Conservation (phyloP, 352 stramenopile genomes). For the Globisporangium radiosum region DNA sequence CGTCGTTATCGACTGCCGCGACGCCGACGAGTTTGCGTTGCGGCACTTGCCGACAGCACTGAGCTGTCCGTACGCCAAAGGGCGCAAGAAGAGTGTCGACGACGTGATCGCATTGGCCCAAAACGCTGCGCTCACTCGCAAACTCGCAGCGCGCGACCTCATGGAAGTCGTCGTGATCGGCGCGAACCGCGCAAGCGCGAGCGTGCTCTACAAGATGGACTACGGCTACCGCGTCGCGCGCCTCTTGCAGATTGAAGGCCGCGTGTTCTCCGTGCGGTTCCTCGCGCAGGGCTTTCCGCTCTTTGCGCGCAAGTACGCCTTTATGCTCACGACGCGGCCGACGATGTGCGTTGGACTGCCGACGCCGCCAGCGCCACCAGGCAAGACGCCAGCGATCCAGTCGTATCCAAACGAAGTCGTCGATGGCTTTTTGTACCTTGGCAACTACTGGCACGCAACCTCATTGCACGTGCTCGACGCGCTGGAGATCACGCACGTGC, state of each 20-base stretch:
- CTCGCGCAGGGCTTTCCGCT: constrained; percentile 52
- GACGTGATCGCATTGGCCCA: constrained; percentile 35
- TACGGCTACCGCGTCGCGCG: constrained; percentile 63
- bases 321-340: constrained; percentile 33
- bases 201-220: constrained; percentile 54
- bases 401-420: constrained; percentile 74
- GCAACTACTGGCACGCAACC: constrained; percentile 81
- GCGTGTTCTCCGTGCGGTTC: constrained; percentile 70
- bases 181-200: constrained; percentile 28
- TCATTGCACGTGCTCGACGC: constrained; percentile 40
- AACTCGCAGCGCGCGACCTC: constrained; percentile 50
- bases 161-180: constrained; percentile 69
- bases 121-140: constrained; percentile 30
- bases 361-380: not conserved
- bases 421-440: constrained; percentile 59
- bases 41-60: constrained; percentile 46
- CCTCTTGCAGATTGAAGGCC: constrained; percentile 53
- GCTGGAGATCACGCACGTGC: constrained; percentile 62
- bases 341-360: constrained; percentile 11
- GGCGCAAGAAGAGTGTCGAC: constrained; percentile 36
- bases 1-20: constrained; percentile 65
- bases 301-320: constrained; percentile 68
- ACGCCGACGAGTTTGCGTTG: constrained; percentile 30
- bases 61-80: constrained; percentile 34
- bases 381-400: constrained; percentile 15